Conservation (phyloP, 148 eudicot genomes). For the Vaccinium darrowii region DNA sequence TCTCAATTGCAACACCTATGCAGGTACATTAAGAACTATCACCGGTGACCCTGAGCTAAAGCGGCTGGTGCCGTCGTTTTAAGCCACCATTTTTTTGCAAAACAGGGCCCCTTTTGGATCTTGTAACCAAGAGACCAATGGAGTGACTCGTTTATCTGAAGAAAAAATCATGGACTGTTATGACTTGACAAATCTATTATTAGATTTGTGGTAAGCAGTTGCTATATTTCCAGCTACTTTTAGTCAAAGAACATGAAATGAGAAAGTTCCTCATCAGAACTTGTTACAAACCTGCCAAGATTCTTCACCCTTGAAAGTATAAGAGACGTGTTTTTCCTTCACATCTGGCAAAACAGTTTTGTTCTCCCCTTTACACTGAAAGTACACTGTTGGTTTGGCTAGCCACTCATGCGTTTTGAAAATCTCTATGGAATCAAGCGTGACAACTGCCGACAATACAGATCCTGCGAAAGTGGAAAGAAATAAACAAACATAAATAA, state of each 20-base stretch:
- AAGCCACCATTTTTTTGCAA: background rate
- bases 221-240: background rate
- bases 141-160: background rate
- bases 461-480: conserved; percentile 30
- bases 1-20: background rate
- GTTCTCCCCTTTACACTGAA: conserved; percentile 55
- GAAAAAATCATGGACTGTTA: background rate
- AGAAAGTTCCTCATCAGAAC: background rate
- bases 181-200: background rate
- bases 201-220: background rate
- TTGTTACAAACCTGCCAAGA: conserved; percentile 65
- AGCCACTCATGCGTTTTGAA: conserved; percentile 51
- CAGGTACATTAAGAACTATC: background rate
- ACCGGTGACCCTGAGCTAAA: background rate
- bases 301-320: conserved; percentile 58
- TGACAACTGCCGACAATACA: conserved; percentile 42
- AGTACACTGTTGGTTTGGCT: conserved; percentile 39
- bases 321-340: conserved; percentile 31
- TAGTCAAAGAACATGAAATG: background rate
- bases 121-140: background rate
- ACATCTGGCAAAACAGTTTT: conserved; percentile 55
- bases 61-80: background rate
- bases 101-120: background rate
- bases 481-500: background rate
- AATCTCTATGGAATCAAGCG: conserved; percentile 55